Conservation (phyloP, 2,329 filamentous ascomycete species). For the Dactylellina parvicollis region DNA sequence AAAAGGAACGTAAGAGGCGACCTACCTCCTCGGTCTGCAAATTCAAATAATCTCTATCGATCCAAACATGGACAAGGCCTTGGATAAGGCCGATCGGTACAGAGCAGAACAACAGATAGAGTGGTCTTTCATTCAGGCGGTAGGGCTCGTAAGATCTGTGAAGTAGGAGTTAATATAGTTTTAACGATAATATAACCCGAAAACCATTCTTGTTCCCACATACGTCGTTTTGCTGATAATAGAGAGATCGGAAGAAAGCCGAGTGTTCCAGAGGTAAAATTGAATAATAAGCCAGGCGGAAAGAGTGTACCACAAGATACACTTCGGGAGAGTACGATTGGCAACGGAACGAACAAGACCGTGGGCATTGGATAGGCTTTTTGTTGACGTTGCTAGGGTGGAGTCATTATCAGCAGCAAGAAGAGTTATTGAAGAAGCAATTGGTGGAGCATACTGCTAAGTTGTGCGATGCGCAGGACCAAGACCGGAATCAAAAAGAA, state of each 20-base stretch:
- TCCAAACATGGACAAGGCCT: constrained; percentile 55
- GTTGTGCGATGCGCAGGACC: constrained; percentile 56
- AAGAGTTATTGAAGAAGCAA: background rate
- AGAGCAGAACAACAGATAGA: constrained; percentile 56
- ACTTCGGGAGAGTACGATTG: constrained; percentile 54
- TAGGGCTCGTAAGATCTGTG: constrained; percentile 55
- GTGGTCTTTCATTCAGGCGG: constrained; percentile 57
- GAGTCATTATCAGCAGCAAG: background rate
- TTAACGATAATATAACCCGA: background rate
- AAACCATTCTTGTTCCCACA: constrained; percentile 44
- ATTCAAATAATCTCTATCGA: constrained; percentile 56
- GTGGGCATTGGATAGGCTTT: constrained; percentile 55
- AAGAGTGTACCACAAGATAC: constrained; percentile 55
- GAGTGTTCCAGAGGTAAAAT: constrained; percentile 56
- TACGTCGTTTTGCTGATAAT: constrained; percentile 56
- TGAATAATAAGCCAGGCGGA: constrained; percentile 56
- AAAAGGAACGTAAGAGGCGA: background rate
- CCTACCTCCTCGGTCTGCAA: constrained; percentile 51
- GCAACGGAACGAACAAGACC: constrained; percentile 51
- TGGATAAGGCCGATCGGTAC: constrained; percentile 55
- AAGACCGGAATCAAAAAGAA: constrained; percentile 56
- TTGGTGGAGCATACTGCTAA: constrained; percentile 53
- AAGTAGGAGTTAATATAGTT: background rate
- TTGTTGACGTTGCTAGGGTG: constrained; percentile 51
- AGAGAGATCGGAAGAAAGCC: constrained; percentile 53